These are phyloP conservation scores for Hygrophorus pudorinus DNA, from an alignment of 768 basidiomycete genomes.

Conservation along the genomic window DNA sequence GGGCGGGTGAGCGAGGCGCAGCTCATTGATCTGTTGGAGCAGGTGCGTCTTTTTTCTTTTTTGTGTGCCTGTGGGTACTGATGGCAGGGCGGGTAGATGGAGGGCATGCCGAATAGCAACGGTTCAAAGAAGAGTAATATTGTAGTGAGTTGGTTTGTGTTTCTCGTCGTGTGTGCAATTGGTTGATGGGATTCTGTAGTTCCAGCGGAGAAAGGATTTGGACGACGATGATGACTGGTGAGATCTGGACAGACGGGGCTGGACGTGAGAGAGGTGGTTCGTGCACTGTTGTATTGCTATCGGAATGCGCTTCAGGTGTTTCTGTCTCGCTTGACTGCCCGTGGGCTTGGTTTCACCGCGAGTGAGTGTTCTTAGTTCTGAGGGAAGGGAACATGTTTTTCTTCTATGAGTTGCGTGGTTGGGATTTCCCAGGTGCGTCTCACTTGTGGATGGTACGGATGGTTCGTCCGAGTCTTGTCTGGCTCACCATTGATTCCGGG, in stretches of 20 bases:
- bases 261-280: neutral
- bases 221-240: constrained; percentile 53
- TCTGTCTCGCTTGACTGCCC: too few relatives aligned
- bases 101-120: constrained; percentile 40
- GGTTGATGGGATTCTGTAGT: constrained; percentile 23
- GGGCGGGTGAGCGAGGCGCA: constrained; percentile 71
- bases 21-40: constrained; percentile 77
- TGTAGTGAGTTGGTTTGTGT: constrained; percentile 34
- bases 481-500: too few relatives aligned
- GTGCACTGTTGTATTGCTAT: too few relatives aligned
- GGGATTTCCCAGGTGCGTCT: too few relatives aligned
- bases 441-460: too few relatives aligned
- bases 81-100: constrained; percentile 32
- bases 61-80: constrained; percentile 6
- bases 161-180: too few relatives aligned
- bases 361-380: too few relatives aligned
- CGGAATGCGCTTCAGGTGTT: too few relatives aligned
- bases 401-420: too few relatives aligned
- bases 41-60: constrained; percentile 36
- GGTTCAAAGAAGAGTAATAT: constrained; percentile 49
- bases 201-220: constrained; percentile 54
- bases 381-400: too few relatives aligned
- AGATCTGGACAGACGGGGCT: constrained; percentile 19
- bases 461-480: too few relatives aligned
- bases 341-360: too few relatives aligned